A percentile compares a stretch with the other conserved stretches of the same genome.
Conservation (phyloP, 2,329 filamentous ascomycete species). For the Hymenoscyphus linearis region DNA sequence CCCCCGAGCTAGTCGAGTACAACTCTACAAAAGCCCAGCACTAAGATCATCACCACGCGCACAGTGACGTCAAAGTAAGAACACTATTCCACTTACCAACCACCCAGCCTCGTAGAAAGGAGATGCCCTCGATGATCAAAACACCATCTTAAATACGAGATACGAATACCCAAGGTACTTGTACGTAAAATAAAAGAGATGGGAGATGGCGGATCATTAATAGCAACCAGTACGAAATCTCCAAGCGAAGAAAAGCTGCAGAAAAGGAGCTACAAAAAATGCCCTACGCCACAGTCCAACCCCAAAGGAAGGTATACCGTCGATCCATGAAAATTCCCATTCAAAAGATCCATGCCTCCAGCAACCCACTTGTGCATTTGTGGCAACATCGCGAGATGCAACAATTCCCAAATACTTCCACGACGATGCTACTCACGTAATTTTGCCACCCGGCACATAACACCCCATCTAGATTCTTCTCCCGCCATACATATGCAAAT, state of each 20-base stretch:
- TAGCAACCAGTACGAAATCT: background rate
- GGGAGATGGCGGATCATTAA: background rate
- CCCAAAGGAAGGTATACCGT: background rate
- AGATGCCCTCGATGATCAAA: too few species aligned
- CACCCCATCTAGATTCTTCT: background rate
- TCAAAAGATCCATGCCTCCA: background rate
- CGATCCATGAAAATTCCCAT: background rate
- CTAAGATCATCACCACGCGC: background rate
- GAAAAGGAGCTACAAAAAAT: background rate
- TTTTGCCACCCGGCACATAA: background rate
- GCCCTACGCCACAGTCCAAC: background rate
- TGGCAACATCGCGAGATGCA: slow-evolving; percentile 7
- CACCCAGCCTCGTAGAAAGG: background rate
- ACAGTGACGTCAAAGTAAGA: background rate
- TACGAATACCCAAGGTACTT: too few species aligned
- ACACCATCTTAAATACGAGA: background rate
- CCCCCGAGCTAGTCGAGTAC: slow-evolving; percentile 2
- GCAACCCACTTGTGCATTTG: background rate
- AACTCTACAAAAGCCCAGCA: slow-evolving; percentile 10
- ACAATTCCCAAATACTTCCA: background rate
- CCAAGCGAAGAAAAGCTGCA: background rate
- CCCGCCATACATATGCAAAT: slow-evolving; percentile 1
- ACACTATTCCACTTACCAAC: background rate
- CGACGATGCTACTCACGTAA: background rate
- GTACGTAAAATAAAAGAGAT: background rate